phyloP scores from a whole-genome alignment of 139 green algal species.

The Marvania coccoides region DNA sequence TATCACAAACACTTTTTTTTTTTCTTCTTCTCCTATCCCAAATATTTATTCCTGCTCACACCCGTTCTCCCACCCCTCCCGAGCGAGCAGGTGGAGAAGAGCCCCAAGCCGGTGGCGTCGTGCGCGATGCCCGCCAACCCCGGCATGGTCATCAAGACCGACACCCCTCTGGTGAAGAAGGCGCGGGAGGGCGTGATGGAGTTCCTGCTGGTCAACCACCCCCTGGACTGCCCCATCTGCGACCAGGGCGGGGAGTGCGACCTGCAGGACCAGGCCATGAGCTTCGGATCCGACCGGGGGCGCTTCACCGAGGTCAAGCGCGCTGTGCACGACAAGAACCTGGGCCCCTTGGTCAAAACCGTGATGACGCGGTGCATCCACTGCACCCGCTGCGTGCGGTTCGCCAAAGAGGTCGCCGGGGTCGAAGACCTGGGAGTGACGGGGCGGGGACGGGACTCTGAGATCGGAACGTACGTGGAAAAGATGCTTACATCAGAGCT shows the following conservation, averaged over 20 bases:
- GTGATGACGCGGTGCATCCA: constrained; percentile 98
- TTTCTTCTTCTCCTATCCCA: not conserved
- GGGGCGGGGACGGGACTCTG: constrained; percentile 70
- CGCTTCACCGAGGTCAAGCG: constrained; percentile 91
- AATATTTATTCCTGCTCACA: no score
- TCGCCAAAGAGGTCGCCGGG: constrained; percentile 89
- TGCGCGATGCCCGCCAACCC: constrained; percentile 95
- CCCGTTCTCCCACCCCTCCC: not conserved
- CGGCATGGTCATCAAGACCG: constrained; percentile 96
- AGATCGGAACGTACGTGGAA: constrained; percentile 97
- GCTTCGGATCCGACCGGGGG: constrained; percentile 84
- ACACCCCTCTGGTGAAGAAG: constrained; percentile 95
- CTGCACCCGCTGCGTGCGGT: constrained; percentile 95
- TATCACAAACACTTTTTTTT: not conserved
- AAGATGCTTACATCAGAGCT: constrained; percentile 87
- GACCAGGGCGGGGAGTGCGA: constrained; percentile 99
- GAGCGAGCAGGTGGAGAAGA: constrained; percentile 81
- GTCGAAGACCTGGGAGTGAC: constrained; percentile 92
- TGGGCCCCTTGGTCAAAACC: constrained; percentile 95
- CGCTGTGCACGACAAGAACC: constrained; percentile 92
- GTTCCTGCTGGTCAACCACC: constrained; percentile 98
- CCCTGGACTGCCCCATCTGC: constrained; percentile 98
- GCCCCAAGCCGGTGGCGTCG: constrained; percentile 93
- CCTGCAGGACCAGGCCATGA: constrained; percentile 94
- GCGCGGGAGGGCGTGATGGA: constrained; percentile 99